phyloP scores from a whole-genome alignment of 495 filamentous ascomycete genomes.

The Annulohypoxylon moriforme region DNA sequence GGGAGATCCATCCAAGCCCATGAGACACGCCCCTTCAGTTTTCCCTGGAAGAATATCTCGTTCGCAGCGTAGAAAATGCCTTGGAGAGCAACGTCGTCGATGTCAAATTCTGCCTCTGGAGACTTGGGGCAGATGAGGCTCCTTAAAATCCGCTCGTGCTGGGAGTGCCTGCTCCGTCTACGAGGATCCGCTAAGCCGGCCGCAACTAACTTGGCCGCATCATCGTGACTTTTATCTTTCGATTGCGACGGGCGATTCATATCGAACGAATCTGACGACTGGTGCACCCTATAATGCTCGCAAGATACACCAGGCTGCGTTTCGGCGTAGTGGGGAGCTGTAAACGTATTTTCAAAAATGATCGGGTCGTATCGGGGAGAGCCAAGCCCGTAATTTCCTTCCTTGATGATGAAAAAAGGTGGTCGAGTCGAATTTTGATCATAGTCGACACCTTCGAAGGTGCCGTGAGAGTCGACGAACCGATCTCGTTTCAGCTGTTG shows the following conservation, averaged over 20 bases:
- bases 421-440: conserved; percentile 34
- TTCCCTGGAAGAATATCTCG: conserved; percentile 65
- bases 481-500: conserved; percentile 45
- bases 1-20: conserved; percentile 62
- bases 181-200: conserved; percentile 55
- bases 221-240: conserved; percentile 47
- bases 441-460: conserved; percentile 27
- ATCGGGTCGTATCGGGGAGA: conserved; percentile 22
- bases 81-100: conserved; percentile 62
- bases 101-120: conserved; percentile 50
- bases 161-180: conserved; percentile 57
- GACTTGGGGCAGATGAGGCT: conserved; percentile 60
- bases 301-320: conserved; percentile 18
- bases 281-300: conserved; percentile 31
- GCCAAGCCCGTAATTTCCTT: conserved; percentile 18
- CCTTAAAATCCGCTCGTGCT: conserved; percentile 61
- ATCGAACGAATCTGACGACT: conserved; percentile 22
- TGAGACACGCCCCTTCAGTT: conserved; percentile 59
- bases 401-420: conserved; percentile 49
- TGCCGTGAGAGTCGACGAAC: conserved; percentile 22
- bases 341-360: conserved; percentile 23
- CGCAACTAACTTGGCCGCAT: conserved; percentile 55
- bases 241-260: conserved; percentile 19
- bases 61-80: conserved; percentile 64
- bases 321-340: conserved; percentile 14